A percentile compares a stretch with the other conserved stretches of the same genome.
Evolutionary conservation across 192 early-diverging fungal species (phyloP).

Genomic region (Backusella sp.): DNA sequence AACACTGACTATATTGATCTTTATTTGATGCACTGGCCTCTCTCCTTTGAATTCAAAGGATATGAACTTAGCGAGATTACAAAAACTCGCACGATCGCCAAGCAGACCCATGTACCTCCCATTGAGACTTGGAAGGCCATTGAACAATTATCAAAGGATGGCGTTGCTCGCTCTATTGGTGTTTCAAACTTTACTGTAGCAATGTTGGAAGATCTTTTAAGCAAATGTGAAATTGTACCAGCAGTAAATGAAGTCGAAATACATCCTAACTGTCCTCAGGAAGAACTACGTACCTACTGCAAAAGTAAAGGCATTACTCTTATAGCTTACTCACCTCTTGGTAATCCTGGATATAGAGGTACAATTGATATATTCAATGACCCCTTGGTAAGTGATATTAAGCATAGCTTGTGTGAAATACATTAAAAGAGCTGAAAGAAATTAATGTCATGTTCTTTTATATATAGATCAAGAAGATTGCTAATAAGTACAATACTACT

Average conservation of each 20-base stretch:
- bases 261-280: constrained; percentile 57
- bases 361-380: background rate
- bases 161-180: constrained; percentile 68
- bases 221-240: constrained; percentile 60
- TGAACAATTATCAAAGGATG: constrained; percentile 64
- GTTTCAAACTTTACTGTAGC: constrained; percentile 71
- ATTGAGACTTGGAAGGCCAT: constrained; percentile 73
- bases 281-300: constrained; percentile 64
- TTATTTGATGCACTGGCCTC: constrained; percentile 87
- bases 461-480: constrained; percentile 43
- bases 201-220: constrained; percentile 60
- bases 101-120: constrained; percentile 42
- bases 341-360: constrained; percentile 35
- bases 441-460: background rate
- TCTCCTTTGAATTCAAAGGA: constrained; percentile 48
- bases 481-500: constrained; percentile 41
- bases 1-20: constrained; percentile 77
- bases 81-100: background rate
- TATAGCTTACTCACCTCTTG: constrained; percentile 77
- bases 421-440: background rate
- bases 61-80: constrained; percentile 31
- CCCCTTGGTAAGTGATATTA: background rate
- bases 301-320: constrained; percentile 56
- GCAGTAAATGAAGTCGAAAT: constrained; percentile 63
- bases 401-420: background rate